These are phyloP conservation scores for Citrus hindsii DNA, from an alignment of 345 rosid genomes.

Conservation along the genomic window DNA sequence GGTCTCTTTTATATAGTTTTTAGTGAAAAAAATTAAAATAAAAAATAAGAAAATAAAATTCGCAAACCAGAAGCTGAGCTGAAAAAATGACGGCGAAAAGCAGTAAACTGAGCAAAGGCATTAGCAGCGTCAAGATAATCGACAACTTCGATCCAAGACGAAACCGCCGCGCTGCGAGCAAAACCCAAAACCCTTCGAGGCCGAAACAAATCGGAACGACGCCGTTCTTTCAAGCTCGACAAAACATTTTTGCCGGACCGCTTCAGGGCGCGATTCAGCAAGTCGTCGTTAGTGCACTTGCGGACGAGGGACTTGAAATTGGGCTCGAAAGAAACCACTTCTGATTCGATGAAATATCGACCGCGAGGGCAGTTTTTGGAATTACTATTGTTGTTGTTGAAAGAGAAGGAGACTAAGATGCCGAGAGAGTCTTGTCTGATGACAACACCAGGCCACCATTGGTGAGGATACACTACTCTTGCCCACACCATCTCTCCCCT, in stretches of 20 bases:
- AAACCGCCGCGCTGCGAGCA: conserved; percentile 2
- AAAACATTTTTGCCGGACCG: background rate
- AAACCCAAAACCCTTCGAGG: conserved; percentile 1
- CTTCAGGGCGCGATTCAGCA: conserved; percentile 1
- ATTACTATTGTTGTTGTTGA: background rate
- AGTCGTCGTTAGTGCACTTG: background rate
- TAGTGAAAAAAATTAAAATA: too few species aligned
- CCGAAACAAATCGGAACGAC: background rate
- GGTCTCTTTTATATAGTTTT: too few species aligned
- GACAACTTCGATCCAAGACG: background rate
- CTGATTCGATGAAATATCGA: conserved; percentile 2
- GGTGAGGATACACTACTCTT: conserved; percentile 17
- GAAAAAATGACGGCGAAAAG: background rate
- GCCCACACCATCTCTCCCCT: conserved; percentile 25
- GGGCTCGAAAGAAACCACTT: background rate
- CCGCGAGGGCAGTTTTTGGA: background rate
- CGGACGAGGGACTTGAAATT: background rate
- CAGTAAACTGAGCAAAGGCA: conserved; percentile 8
- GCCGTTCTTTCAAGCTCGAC: background rate
- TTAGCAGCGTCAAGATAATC: background rate
- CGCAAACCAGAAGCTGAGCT: background rate
- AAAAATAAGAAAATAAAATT: background rate
- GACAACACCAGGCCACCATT: conserved; percentile 29
- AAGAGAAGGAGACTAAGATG: conserved; percentile 12
- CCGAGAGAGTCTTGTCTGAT: conserved; percentile 4